Base-by-base conservation (phyloP, 805 yeast genomes). In the Yamadazyma insecticola region DNA sequence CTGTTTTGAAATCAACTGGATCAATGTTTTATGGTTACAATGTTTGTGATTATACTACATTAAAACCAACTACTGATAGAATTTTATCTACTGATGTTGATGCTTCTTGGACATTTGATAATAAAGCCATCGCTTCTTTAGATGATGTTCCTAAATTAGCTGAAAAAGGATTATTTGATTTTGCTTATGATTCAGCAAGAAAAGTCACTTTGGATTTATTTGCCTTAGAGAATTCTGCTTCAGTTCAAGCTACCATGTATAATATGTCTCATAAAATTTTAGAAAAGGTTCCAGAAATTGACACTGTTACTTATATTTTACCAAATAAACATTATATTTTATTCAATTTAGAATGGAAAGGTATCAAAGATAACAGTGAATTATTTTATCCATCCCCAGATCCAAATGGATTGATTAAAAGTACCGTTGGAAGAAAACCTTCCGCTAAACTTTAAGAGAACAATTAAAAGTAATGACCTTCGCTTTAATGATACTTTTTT, bases 241-340 rank as follows among this genome's bases (percentile, higher is more conserved):
- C 95, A 16, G 97, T 89, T 28, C 97, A 89, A 67, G 96, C 95
- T 27, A 89, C 96, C 37, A 90, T 89, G 96, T 89, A 76, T 70
- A 84, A 87, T 71, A 89, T 89, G 92, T 72, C 84, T 23, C 70
- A 76, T 42, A 77, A 74, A 41, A 85, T 89, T 42, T 71, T 89
- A 52, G 67, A 63, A 29, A 51, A 48, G 30, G 81, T 75, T 34
- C 68, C 78, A 3, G 66, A 66, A 37, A 68, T 89, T 34, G 72
- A 66, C 40, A 67, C 68, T 26, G 96, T 88, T 21, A 59, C 80
- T 32, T 88, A 85, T 58, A 63, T 73, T 25, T 74, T 89, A 51
- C 97, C 97, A 51, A 89, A 89, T 73, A 89, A 86, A 64, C 97
- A 89, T 60, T 89, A 82, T 67, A 76, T 89, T 55, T 71, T 85